phyloP scores from a whole-genome alignment of 1,139 yeast species.

The Pichia sp. region DNA sequence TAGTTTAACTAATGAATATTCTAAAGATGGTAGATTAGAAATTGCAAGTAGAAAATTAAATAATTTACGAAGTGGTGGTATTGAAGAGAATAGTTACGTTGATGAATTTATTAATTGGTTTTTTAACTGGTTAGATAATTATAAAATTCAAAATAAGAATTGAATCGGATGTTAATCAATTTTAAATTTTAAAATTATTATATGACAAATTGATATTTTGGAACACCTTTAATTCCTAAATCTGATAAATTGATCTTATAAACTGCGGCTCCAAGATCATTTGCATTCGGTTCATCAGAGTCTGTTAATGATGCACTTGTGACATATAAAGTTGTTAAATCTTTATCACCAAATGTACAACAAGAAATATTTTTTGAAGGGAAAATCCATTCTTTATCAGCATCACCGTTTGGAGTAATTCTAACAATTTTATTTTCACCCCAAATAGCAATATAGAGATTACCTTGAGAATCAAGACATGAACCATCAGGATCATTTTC shows the following conservation, averaged over 20 bases:
- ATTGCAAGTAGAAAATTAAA: conserved; percentile 56
- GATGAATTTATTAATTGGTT: conserved; percentile 48
- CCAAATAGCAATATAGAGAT: conserved; percentile 67
- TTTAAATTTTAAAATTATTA: too few relatives aligned
- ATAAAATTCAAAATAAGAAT: too few relatives aligned
- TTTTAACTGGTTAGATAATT: conserved; percentile 11
- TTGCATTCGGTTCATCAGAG: conserved; percentile 31
- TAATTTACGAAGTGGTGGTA: conserved; percentile 56
- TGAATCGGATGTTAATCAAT: too few relatives aligned
- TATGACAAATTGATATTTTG: conserved; percentile 28
- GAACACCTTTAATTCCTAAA: conserved; percentile 28
- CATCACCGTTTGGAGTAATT: conserved; percentile 43
- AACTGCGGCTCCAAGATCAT: conserved; percentile 57
- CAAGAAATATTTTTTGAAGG: conserved; percentile 68
- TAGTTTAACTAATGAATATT: conserved; percentile 38
- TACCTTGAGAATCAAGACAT: conserved; percentile 53
- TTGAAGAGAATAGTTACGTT: conserved; percentile 56
- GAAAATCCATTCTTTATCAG: conserved; percentile 45
- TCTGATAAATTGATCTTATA: conserved; percentile 34
- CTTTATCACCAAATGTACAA: conserved; percentile 62
- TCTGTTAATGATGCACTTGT: conserved; percentile 53
- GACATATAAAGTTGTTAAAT: conserved; percentile 54
- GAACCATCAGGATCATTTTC: conserved; percentile 83
- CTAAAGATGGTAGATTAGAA: conserved; percentile 45
- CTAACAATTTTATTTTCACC: conserved; percentile 51